Percentiles rank a stretch among this genome's conserved stretches.
These are phyloP conservation scores for Teunomyces cretensis DNA, from an alignment of 805 yeast genomes.

Conservation along the genomic window DNA sequence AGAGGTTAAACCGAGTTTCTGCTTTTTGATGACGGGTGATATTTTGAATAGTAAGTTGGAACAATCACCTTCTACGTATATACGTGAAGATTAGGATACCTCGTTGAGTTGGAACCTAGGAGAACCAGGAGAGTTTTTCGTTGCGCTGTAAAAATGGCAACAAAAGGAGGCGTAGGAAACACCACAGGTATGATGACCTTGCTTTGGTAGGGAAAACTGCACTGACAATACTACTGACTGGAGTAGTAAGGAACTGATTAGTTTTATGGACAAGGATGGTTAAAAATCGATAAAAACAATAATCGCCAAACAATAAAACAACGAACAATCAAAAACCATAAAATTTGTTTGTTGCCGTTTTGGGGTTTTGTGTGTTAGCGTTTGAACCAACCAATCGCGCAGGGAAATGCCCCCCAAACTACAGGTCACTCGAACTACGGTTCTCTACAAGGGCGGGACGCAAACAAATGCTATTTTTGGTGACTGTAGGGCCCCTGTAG, in stretches of 20 bases:
- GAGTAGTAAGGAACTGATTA: not conserved
- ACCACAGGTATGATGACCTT: not conserved
- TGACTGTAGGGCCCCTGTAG: no score
- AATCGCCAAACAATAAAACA: no score
- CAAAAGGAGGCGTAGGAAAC: not conserved
- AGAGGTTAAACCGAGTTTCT: not conserved
- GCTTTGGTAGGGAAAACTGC: not conserved
- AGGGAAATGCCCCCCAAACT: no score
- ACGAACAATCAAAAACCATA: not conserved
- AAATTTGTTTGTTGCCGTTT: not conserved
- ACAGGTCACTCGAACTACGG: not conserved
- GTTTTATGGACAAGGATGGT: not conserved
- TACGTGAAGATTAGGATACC: slow-evolving; percentile 2
- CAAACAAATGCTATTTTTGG: no score
- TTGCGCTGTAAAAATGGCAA: not conserved
- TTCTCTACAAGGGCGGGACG: not conserved
- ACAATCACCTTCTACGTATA: not conserved
- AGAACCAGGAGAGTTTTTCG: not conserved
- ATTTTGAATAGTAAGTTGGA: not conserved
- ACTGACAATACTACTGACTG: not conserved
- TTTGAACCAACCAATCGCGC: not conserved
- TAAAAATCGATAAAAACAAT: no score
- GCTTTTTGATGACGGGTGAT: not conserved
- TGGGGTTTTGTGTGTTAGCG: not conserved
- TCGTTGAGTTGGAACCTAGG: not conserved